These are phyloP conservation scores for Pythium vanterpoolii DNA, from an alignment of 352 stramenopile genomes.

Conservation along the genomic window DNA sequence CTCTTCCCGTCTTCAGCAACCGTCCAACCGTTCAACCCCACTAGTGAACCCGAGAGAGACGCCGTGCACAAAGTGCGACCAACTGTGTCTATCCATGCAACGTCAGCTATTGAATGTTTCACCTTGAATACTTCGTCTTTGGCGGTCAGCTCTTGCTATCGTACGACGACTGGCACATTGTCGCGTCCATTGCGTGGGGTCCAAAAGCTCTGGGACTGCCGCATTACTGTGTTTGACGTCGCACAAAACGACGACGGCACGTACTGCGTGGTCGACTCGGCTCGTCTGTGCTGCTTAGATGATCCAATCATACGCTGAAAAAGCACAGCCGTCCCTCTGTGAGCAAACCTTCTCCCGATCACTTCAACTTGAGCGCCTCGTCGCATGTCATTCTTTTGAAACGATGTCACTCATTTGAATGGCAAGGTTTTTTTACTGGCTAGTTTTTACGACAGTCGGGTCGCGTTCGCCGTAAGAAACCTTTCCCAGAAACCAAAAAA, in stretches of 20 bases:
- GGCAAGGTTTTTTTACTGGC: background rate
- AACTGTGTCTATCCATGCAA: background rate
- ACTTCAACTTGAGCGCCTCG: too few species aligned
- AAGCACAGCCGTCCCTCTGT: too few species aligned
- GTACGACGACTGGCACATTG: constrained; percentile 19
- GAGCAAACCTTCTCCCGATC: too few species aligned
- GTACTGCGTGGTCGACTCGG: background rate
- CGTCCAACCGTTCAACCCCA: background rate
- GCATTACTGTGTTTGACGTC: constrained; percentile 15
- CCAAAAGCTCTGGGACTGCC: constrained; percentile 21
- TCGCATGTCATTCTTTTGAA: background rate
- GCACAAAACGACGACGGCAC: too few species aligned
- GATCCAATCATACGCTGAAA: too few species aligned
- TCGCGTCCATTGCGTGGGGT: constrained; percentile 13
- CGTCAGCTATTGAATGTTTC: constrained; percentile 14
- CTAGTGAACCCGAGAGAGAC: background rate
- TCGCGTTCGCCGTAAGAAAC: constrained; percentile 4
- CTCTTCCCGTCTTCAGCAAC: background rate
- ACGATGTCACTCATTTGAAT: background rate
- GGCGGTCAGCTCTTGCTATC: constrained; percentile 10
- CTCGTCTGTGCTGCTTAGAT: background rate
- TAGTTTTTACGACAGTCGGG: background rate
- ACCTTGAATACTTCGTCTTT: constrained; percentile 15
- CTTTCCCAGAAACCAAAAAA: constrained; percentile 15
- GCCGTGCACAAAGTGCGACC: background rate